Evolutionary conservation across 129 eudicot genomes (phyloP), one percentile per base, ranked within the genome.

Genomic region (Saussurea involucrata): DNA sequence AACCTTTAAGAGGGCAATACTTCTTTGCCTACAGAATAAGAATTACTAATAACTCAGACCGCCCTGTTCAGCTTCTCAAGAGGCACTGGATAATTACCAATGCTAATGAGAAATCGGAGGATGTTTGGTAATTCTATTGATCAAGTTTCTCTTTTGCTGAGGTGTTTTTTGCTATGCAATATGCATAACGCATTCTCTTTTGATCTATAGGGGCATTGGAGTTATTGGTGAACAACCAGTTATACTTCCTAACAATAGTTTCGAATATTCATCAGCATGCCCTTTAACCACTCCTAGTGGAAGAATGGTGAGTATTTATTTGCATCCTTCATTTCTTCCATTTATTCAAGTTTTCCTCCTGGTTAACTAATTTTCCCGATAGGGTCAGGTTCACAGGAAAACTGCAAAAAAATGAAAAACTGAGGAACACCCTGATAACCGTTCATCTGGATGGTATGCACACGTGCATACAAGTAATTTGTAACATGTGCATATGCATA

Each of bases 191-290:
- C n/a, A 58, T 70, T 67, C 10, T 64, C 25, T 36, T 32, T 58
- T n/a, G n/a, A n/a, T 20, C 83, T 64, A 24, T 87, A 92, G 99
- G 90, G 99, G 97, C 18, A 85, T 86, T 72, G 99, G 99, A 65
- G 99, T 95, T 68, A 89, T 95, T 73, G 97, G 97, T 67, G 99
- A 95, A 85, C 99, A 95, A 81, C 99, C 99, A 6, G 99, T 95
- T 63, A 80, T 95, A 81, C 96, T 92, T 83, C 97, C 99, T 58
- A 92, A 88, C 29, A 95, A 89, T 32, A 87, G 92, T 29, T 94
- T 95, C 76, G 99, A 95, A 81, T 95, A 92, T 79, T 91, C 99
- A 20, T 95, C 97, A 68, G 99, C 99, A 18, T 95, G 96, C 81
- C 99, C 96, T 3, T 82, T 95, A 85, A 80, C 88, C 80, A 95